Evolutionary conservation across 2,329 filamentous ascomycete genomes (phyloP).

Genomic region (Simplicillium aogashimaense): DNA sequence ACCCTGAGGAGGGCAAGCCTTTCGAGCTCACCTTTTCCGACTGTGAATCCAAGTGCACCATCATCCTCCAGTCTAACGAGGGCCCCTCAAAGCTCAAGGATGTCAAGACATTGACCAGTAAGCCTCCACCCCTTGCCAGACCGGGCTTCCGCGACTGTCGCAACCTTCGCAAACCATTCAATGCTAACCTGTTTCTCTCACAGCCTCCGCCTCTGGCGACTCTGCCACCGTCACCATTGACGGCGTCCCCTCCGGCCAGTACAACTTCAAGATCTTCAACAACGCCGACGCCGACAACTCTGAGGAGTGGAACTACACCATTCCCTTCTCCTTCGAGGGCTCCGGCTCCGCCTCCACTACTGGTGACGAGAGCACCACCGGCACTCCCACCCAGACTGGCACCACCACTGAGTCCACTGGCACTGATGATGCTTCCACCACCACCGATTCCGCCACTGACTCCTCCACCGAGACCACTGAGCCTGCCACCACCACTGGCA

Average conservation of each 20-base stretch:
- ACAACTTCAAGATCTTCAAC: conserved; percentile 24
- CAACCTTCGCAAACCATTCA: neutral
- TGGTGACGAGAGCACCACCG: neutral
- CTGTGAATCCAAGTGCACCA: conserved; percentile 23
- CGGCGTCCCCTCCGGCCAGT: conserved; percentile 17
- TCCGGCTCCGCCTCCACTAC: conserved; percentile 1
- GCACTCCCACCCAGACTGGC: conserved; percentile 15
- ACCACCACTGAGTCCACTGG: conserved; percentile 12
- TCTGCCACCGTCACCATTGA: conserved; percentile 18
- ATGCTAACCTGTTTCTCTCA: neutral
- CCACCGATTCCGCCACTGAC: conserved; percentile 7
- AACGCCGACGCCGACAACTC: conserved; percentile 12
- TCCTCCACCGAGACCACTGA: conserved; percentile 6
- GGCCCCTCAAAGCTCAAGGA: conserved; percentile 15
- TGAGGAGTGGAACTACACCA: conserved; percentile 1
- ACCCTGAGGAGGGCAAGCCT: conserved; percentile 16
- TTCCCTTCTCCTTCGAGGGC: conserved; percentile 4
- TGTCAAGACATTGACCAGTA: conserved; percentile 21
- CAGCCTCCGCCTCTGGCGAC: conserved; percentile 11
- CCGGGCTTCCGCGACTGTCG: neutral
- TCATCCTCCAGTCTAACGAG: conserved; percentile 20
- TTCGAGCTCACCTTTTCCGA: conserved; percentile 21
- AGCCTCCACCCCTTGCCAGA: conserved; percentile 4
- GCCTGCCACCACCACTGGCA: conserved; percentile 11
- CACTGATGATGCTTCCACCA: conserved; percentile 9